Conservation (phyloP, 352 stramenopile species). For the Blastocystis sp. region DNA sequence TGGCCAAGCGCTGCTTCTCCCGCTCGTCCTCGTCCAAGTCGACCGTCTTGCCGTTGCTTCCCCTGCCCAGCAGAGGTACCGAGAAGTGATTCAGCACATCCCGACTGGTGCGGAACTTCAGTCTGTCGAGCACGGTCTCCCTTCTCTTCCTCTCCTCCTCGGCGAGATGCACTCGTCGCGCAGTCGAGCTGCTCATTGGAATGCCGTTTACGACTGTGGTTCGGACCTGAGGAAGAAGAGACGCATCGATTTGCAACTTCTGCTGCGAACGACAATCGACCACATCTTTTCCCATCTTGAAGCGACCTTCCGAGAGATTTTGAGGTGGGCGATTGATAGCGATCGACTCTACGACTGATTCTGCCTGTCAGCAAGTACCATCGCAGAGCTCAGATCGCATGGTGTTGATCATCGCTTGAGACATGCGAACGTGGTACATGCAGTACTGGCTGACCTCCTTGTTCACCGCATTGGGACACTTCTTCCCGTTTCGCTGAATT, state of each 20-base stretch:
- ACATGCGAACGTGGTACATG: conserved; percentile 18
- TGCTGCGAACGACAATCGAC: conserved; percentile 1
- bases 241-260: not conserved
- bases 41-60: not conserved
- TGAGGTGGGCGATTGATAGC: not conserved
- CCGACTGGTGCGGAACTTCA: not conserved
- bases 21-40: not conserved
- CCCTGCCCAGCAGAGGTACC: not conserved
- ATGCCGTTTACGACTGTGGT: not conserved
- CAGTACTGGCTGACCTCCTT: conserved; percentile 47
- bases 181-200: not conserved
- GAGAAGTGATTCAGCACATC: not conserved
- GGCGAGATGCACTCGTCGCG: not conserved
- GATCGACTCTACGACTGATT: not conserved
- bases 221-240: not conserved
- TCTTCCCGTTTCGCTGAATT: conserved; percentile 9
- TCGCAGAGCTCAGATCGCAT: not conserved
- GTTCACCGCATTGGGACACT: conserved; percentile 43
- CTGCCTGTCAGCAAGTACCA: not conserved
- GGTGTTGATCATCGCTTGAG: not conserved
- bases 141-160: not conserved
- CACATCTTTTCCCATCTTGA: not conserved
- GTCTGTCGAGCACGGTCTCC: not conserved
- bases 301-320: conserved; percentile 2
- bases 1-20: not conserved